Evolutionary conservation across 1,139 yeast species (phyloP).

Genomic region (Geotrichum restrictum): DNA sequence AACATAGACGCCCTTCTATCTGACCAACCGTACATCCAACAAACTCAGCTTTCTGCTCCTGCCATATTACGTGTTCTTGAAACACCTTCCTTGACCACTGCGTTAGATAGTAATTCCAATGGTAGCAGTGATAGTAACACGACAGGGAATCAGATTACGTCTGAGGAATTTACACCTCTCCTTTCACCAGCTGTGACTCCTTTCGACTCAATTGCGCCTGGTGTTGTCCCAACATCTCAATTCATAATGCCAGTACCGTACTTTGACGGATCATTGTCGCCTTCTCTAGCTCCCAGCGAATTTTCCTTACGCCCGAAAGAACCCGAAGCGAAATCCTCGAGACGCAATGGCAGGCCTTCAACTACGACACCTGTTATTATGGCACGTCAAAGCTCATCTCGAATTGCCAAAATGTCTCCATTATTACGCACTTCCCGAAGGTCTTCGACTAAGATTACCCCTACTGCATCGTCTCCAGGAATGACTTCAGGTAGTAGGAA

Average conservation of each 20-base stretch:
- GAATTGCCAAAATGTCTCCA: slow-evolving; percentile 29
- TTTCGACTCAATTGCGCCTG: slow-evolving; percentile 41
- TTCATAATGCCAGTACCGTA: slow-evolving; percentile 36
- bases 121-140: neutral
- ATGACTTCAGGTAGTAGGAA: slow-evolving; percentile 15
- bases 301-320: slow-evolving; percentile 25
- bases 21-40: slow-evolving; percentile 1
- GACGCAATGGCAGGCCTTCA: neutral
- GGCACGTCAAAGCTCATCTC: slow-evolving; percentile 17
- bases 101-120: slow-evolving; percentile 10
- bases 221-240: slow-evolving; percentile 27
- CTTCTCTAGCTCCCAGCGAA: slow-evolving; percentile 44
- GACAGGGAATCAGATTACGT: slow-evolving; percentile 8
- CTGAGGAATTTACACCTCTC: slow-evolving; percentile 57
- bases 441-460: slow-evolving; percentile 11
- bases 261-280: slow-evolving; percentile 61
- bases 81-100: neutral
- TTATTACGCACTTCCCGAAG: slow-evolving; percentile 26
- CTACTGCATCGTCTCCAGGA: slow-evolving; percentile 24
- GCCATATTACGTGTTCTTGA: neutral
- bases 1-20: slow-evolving; percentile 16
- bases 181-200: slow-evolving; percentile 75
- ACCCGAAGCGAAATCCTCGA: neutral
- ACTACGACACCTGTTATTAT: slow-evolving; percentile 20
- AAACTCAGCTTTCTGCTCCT: neutral